Evolutionary conservation across 2,329 filamentous ascomycete species (phyloP), one percentile per base, ranked within the genome.

Genomic region (Arachnomyces sp.): DNA sequence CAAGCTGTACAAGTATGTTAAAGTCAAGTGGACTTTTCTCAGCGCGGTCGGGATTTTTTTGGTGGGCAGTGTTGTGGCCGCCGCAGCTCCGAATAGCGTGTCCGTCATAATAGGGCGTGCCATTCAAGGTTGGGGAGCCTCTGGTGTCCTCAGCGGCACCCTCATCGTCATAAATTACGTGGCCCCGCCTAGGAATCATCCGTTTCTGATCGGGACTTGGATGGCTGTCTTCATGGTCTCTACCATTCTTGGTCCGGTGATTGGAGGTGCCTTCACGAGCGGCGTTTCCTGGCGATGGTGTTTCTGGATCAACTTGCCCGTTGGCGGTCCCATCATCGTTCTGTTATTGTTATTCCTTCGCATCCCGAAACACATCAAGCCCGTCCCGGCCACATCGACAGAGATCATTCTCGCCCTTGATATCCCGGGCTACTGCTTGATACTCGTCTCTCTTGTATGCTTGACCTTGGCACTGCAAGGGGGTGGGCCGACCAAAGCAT

Each of bases 391-490:
- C 15, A 34, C 38, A 25, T 39, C 21, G 34, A 42, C 6, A 30
- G 41, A 46, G 39, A 48, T 44, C 36, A 46, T 56, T 16, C 31
- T 50, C 2, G 46, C 48, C 15, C 46, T 57, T 32, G 54, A 57
- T 40, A 34, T 55, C 30, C 41, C 45, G 3, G 54, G 54, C 15
- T 52, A 45, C 31, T 38, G 33, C 13, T 44, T 53, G 9, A 39
- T 57, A 15, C 42, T 57, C 18, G 43, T 37, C n/a, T 49, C 51
- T 15, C 42, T 56, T n/a, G 38, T 55, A 7, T 49, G 48, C 44
- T 49, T 52, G n/a, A 43, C 52, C 7, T 48, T 57, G 5, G 54
- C 53, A 9, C 40, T 57, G 18, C 52, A 57, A 40, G 57, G 53
- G 49, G 55, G 53, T 36, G 54, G 52, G 2, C 31, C 39, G 7